Base-by-base conservation (phyloP, 768 basidiomycete genomes). In the Lentinus brumalis region DNA sequence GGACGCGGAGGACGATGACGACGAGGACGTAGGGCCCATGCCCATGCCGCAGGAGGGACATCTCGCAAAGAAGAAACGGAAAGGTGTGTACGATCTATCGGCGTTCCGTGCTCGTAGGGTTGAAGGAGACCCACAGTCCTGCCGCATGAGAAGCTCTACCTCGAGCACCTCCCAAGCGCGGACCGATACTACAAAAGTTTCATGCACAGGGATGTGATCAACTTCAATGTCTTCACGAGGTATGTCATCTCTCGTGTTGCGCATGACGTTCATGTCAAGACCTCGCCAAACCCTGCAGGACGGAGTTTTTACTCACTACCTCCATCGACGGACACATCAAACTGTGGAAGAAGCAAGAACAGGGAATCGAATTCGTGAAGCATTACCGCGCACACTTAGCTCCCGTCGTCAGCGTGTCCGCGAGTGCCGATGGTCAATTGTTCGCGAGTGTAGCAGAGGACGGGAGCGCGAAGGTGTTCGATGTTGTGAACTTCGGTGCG, bases 331-430 rank as follows among this genome's bases (percentile, higher is more conserved):
- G 97, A 2, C 91, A 95, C 74, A 75, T 98, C 64, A 99, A 99
- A 73, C 76, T 99, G n/a, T 99, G 97, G 97, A 98, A 97, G 80
- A 99, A 99, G 75, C 95, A 97, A 77, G 91, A 95, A 21, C 73
- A 80, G 6, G 96, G 96, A 4, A 94, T 99, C 69, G 97, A 98
- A 76, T 98, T 98, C 68, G 96, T 98, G 60, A 99, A 99, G 76
- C 93, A 96, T 66, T 99, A 96, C 73, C 88, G 97, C 49, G 94
- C 97, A 1, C 96, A 97, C 68, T 79, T 96, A 21, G 81, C 83
- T 29, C 85, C 92, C 9, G 83, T 98, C 29, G 78, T 86, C 4
- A 86, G 84, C 8, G 88, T 98, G 4, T 91, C 90, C 26, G 91
- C 89, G 29, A 96, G 94, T 68, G 88, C 88, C 46, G 96, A 99